Conservation (phyloP, 1,139 yeast species). For the Sugiyamaella japonica region DNA sequence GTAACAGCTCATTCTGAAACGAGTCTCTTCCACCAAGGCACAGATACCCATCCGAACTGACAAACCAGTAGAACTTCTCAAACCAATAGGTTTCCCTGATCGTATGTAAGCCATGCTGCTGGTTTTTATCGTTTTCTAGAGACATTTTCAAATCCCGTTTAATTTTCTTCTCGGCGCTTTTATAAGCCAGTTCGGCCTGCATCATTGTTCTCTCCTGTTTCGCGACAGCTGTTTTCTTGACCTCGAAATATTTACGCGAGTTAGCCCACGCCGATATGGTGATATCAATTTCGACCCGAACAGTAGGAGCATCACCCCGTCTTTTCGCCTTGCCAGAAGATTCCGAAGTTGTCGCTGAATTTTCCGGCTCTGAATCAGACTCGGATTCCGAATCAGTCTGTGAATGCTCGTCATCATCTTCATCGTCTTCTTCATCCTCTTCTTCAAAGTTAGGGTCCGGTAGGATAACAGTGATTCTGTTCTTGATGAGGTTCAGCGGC, state of each 20-base stretch:
- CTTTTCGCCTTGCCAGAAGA: conserved; percentile 23
- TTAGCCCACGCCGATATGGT: conserved; percentile 81
- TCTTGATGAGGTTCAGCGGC: conserved; percentile 71
- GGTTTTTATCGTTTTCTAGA: conserved; percentile 62
- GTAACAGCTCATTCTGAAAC: conserved; percentile 80
- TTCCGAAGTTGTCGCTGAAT: conserved; percentile 42
- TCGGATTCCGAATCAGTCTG: conserved; percentile 43
- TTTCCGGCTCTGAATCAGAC: conserved; percentile 28
- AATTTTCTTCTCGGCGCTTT: conserved; percentile 80
- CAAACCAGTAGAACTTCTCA: conserved; percentile 92
- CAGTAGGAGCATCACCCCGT: conserved; percentile 27
- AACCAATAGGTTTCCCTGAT: conserved; percentile 82
- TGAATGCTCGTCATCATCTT: conserved; percentile 36
- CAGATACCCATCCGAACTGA: conserved; percentile 83
- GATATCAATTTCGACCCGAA: conserved; percentile 67
- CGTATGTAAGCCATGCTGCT: conserved; percentile 51
- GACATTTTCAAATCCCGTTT: conserved; percentile 67
- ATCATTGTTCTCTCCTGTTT: conserved; percentile 81
- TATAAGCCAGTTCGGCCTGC: conserved; percentile 75
- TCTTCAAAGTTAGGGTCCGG: conserved; percentile 50
- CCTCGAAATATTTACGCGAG: conserved; percentile 81
- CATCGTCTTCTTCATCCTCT: conserved; percentile 33
- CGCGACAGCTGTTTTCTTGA: conserved; percentile 71
- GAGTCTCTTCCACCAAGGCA: conserved; percentile 86
- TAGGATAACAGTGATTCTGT: conserved; percentile 62